phyloP scores from a whole-genome alignment of 306 rosid species.

The Oemleria cerasiformis region DNA sequence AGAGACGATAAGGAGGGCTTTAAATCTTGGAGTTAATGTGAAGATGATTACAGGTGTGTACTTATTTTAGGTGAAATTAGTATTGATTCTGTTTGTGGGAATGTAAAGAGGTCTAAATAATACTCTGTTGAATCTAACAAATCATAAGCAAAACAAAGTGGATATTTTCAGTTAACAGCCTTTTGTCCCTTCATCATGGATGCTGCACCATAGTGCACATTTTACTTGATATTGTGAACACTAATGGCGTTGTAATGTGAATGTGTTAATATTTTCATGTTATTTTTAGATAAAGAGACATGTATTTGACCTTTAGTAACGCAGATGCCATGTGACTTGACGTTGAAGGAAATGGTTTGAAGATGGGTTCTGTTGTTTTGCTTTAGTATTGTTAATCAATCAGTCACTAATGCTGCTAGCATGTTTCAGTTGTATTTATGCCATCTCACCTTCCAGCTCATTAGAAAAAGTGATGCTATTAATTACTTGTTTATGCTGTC shows the following conservation, averaged over 20 bases:
- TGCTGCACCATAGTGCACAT: neutral
- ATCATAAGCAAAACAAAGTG: neutral
- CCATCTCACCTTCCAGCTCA: neutral
- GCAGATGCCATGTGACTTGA: neutral
- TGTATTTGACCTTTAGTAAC: neutral
- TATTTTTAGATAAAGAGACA: neutral
- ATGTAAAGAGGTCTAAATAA: neutral
- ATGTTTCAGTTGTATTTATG: neutral
- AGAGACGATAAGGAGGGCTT: conserved; percentile 92
- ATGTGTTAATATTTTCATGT: neutral
- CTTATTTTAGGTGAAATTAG: conserved; percentile 18
- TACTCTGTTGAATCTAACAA: neutral
- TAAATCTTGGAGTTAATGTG: conserved; percentile 97
- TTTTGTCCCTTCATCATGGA: neutral
- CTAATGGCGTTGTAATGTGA: neutral
- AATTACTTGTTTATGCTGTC: neutral
- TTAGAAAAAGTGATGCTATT: neutral
- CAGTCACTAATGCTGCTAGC: neutral
- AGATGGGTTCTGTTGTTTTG: neutral
- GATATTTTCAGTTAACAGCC: neutral
- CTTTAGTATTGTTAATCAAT: neutral
- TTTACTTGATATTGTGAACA: neutral
- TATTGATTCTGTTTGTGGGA: conserved; percentile 9
- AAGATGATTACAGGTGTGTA: conserved; percentile 91
- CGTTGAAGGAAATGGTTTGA: neutral